Evolutionary conservation across 306 rosid species (phyloP), one percentile per base, ranked within the genome.

Genomic region (Datisca glomerata): DNA sequence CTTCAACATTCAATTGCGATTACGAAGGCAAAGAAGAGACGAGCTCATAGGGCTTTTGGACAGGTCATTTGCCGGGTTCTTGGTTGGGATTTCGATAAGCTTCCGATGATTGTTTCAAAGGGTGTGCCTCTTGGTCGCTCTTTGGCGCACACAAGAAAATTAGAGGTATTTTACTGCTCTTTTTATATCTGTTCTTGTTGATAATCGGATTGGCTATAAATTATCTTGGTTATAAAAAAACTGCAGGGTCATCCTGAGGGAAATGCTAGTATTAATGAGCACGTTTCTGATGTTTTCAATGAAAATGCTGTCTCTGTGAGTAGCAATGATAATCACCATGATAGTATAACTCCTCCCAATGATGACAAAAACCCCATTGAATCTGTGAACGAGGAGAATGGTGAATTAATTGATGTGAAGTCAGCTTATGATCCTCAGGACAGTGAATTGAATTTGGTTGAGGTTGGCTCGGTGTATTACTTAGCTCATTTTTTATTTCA

Each of bases 31-130:
- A 53, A 29, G 60, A 73, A 66, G 49, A 79, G 16, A 42, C 55
- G 50, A 12, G 82, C 81, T 34, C 95, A 80, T 31, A 41, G 68
- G 60, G 78, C 80, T 55, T 75, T 75, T 54, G 94, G 71, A 1
- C 60, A 16, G 46, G 66, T 66, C 43, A 57, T 84, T 48, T 76
- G 81, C 42, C 71, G 54, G 57, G 56, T 80, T 53, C 46, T 85
- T 37, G 95, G 87, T 40, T 76, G 84, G 85, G 85, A 76, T 59
- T 20, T 71, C 24, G 64, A 64, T 53, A 56, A 65, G 36, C 60
- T 76, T 59, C 81, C 87, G 2, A 45, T 53, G 4, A 64, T 68
- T 50, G 71, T 76, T 48, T 43, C 49, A 18, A 79, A 70, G 48
- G 86, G 74, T 31, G 65, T 61, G 12, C 78, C 72, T 20, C 66